Evolutionary conservation across 2,329 filamentous ascomycete genomes (phyloP).

Genomic region (Cyphellophora europaea): DNA sequence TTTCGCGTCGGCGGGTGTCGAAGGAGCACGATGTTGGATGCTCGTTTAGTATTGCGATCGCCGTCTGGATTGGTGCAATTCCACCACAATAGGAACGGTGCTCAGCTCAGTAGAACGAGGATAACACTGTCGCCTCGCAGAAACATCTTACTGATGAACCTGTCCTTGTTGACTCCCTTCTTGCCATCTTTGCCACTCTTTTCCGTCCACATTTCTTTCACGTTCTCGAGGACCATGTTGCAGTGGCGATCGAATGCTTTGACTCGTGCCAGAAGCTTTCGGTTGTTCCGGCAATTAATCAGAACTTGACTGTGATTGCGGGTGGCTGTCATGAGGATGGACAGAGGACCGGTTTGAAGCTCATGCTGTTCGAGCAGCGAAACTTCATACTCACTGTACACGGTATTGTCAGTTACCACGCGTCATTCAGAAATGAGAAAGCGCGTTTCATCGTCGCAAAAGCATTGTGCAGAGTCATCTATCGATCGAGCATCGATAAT

Average conservation of each 20-base stretch:
- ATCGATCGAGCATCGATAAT: too few relatives aligned
- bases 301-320: slow-evolving; percentile 91
- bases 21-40: too few relatives aligned
- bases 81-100: too few relatives aligned
- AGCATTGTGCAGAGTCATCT: too few relatives aligned
- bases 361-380: slow-evolving; percentile 72
- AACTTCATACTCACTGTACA: slow-evolving; percentile 78
- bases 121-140: slow-evolving; percentile 81
- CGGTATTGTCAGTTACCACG: slow-evolving; percentile 2
- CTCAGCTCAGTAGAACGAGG: slow-evolving; percentile 73
- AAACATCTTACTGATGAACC: slow-evolving; percentile 98
- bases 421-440: too few relatives aligned
- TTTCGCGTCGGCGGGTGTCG: too few relatives aligned
- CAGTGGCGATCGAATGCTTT: slow-evolving; percentile 98
- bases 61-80: too few relatives aligned
- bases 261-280: slow-evolving; percentile 91
- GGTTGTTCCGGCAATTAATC: slow-evolving; percentile 96
- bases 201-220: slow-evolving; percentile 99
- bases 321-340: slow-evolving; percentile 93
- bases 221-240: slow-evolving; percentile 97
- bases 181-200: slow-evolving; percentile 76
- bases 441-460: too few relatives aligned
- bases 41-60: too few relatives aligned
- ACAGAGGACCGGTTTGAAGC: slow-evolving; percentile 71
- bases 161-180: slow-evolving; percentile 95